phyloP scores from a whole-genome alignment of 1,139 yeast species.

The Lodderomyces parapsilosis region DNA sequence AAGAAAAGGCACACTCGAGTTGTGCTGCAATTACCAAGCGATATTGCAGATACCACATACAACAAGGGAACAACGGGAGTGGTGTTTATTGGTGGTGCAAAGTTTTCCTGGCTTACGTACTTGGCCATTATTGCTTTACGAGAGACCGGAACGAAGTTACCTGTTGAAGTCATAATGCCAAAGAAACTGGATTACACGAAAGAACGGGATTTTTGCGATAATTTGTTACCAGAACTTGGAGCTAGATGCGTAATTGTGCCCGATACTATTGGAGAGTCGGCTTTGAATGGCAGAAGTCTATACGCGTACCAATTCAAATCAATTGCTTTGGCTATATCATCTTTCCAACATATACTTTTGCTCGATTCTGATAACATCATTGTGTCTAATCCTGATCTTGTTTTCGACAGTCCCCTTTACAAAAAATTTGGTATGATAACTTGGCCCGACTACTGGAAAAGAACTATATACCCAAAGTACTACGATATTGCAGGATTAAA shows the following conservation, averaged over 20 bases:
- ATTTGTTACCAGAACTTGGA: slow-evolving; percentile 23
- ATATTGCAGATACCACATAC: slow-evolving; percentile 25
- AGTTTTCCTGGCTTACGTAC: slow-evolving; percentile 40
- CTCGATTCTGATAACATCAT: slow-evolving; percentile 45
- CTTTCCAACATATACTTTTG: slow-evolving; percentile 42
- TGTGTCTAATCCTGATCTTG: slow-evolving; percentile 33
- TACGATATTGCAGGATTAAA: slow-evolving; percentile 61
- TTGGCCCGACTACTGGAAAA: slow-evolving; percentile 85
- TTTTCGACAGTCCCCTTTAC: slow-evolving; percentile 58
- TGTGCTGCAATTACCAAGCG: slow-evolving; percentile 24
- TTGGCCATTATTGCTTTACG: slow-evolving; percentile 33
- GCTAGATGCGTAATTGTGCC: slow-evolving; percentile 36
- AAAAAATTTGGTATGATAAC: slow-evolving; percentile 57
- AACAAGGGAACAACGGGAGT: slow-evolving; percentile 29
- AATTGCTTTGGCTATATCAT: slow-evolving; percentile 37
- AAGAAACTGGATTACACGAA: slow-evolving; percentile 28
- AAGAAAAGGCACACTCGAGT: slow-evolving; percentile 25
- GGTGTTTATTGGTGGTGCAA: slow-evolving; percentile 40
- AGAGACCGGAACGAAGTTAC: slow-evolving; percentile 34
- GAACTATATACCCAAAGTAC: slow-evolving; percentile 67
- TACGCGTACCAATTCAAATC: slow-evolving; percentile 41
- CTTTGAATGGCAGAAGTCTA: slow-evolving; percentile 33
- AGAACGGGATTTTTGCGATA: slow-evolving; percentile 28
- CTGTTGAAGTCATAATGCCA: slow-evolving; percentile 41
- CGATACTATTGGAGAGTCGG: slow-evolving; percentile 34